Evolutionary conservation across 2,329 filamentous ascomycete genomes (phyloP).

Genomic region (Ophiostoma australiae): DNA sequence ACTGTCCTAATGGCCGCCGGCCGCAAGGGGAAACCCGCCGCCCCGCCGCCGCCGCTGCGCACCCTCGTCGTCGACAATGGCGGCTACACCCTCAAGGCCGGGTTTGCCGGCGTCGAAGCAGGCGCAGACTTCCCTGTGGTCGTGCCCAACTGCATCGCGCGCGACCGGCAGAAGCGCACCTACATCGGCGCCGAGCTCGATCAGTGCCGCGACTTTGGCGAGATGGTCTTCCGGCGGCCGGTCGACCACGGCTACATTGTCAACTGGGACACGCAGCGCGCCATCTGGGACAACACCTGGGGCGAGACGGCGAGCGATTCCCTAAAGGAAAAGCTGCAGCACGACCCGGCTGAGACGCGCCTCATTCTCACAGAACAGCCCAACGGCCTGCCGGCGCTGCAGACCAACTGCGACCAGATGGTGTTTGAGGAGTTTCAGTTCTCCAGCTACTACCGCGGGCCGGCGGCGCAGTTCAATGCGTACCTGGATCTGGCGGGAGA

Average conservation of each 20-base stretch:
- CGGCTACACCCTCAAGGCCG: conserved; percentile 85
- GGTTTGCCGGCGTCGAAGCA: conserved; percentile 53
- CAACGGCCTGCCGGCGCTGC: conserved; percentile 73
- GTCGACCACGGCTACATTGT: conserved; percentile 94
- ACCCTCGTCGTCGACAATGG: conserved; percentile 94
- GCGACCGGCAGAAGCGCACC: conserved; percentile 70
- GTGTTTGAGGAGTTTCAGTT: conserved; percentile 98
- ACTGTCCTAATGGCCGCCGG: conserved; percentile 39
- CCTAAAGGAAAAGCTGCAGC: conserved; percentile 46
- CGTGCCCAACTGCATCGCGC: conserved; percentile 84
- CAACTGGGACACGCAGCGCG: conserved; percentile 93
- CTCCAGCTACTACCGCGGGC: conserved; percentile 70
- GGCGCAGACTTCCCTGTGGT: conserved; percentile 51
- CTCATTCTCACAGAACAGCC: conserved; percentile 81
- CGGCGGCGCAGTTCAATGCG: conserved; percentile 70
- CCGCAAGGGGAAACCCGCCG: conserved; percentile 46
- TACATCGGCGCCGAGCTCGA: conserved; percentile 75
- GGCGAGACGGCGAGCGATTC: conserved; percentile 34
- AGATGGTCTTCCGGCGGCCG: conserved; percentile 78
- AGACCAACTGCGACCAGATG: conserved; percentile 90
- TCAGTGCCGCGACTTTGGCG: conserved; percentile 80
- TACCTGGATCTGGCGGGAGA: conserved; percentile 57
- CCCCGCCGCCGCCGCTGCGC: conserved; percentile 50
- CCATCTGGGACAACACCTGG: conserved; percentile 90
- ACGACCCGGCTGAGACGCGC: conserved; percentile 75